These are phyloP conservation scores for Malassezia japonica DNA, from an alignment of 1,284 basidiomycete genomes.

Conservation along the genomic window DNA sequence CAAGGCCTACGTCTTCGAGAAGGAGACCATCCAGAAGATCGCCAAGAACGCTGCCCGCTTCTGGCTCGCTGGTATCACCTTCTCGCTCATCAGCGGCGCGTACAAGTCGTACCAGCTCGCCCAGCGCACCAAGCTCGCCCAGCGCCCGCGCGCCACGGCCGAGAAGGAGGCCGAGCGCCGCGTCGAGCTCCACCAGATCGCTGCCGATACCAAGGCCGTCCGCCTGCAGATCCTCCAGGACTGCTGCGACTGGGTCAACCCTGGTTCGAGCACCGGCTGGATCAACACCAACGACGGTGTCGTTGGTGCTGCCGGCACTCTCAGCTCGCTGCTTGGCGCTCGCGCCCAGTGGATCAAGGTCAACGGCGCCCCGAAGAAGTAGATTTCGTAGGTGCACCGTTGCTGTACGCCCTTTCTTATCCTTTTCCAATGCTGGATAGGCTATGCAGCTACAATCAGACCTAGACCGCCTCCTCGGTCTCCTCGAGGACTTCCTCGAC, in stretches of 20 bases:
- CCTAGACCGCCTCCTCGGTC: constrained; percentile 31
- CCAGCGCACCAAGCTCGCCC: constrained; percentile 27
- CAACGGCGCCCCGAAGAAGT: constrained; percentile 39
- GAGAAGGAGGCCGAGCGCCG: constrained; percentile 62
- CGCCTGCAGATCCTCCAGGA: constrained; percentile 73
- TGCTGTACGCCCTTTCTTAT: neutral
- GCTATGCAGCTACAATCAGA: neutral
- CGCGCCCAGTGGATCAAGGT: constrained; percentile 46
- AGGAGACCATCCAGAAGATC: constrained; percentile 61
- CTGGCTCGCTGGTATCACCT: constrained; percentile 67
- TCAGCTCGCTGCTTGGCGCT: constrained; percentile 41
- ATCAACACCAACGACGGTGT: constrained; percentile 72
- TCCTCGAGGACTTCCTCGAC: constrained; percentile 48
- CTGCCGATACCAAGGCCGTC: constrained; percentile 59
- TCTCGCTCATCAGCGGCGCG: constrained; percentile 33
- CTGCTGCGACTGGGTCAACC: constrained; percentile 74
- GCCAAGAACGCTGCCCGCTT: constrained; percentile 69
- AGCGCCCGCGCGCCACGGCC: constrained; percentile 52
- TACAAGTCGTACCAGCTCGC: constrained; percentile 45
- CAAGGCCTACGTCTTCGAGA: constrained; percentile 49
- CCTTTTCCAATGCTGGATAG: neutral
- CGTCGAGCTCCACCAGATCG: constrained; percentile 56
- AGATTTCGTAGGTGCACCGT: neutral
- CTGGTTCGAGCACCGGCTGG: constrained; percentile 70
- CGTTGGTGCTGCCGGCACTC: constrained; percentile 41